Evolutionary conservation across 2,329 filamentous ascomycete genomes (phyloP).

Genomic region (Colletotrichum echinochloae): DNA sequence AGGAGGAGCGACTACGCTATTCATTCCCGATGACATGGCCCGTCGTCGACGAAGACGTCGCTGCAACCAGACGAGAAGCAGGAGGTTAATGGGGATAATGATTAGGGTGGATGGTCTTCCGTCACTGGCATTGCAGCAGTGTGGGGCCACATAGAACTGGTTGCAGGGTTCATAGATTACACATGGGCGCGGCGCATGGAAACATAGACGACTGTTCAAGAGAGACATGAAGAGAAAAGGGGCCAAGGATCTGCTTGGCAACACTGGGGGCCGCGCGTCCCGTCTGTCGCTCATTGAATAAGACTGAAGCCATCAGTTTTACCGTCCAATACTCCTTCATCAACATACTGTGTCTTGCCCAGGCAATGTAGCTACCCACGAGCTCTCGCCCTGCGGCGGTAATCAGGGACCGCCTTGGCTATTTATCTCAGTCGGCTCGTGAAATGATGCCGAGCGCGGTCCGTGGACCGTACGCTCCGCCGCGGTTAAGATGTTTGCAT

Average conservation of each 20-base stretch:
- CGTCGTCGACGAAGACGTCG: not conserved
- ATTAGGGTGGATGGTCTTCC: conserved; percentile 12
- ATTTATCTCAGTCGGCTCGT: not conserved
- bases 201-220: conserved; percentile 19
- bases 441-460: not conserved
- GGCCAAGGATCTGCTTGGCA: not conserved
- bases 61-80: conserved; percentile 4
- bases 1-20: not conserved
- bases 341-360: not conserved
- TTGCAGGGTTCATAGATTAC: not conserved
- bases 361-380: not conserved
- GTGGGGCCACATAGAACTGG: not conserved
- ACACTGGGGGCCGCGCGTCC: not conserved
- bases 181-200: conserved; percentile 25
- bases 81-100: conserved; percentile 16
- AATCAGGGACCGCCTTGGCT: not conserved
- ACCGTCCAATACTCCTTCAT: not conserved
- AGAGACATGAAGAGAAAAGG: not conserved
- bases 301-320: conserved; percentile 1
- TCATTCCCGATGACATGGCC: too few species aligned
- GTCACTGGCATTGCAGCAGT: not conserved
- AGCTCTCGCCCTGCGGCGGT: too few species aligned
- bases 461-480: not conserved
- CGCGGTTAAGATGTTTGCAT: too few species aligned
- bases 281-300: not conserved